Base-by-base conservation (phyloP, 2,329 filamentous ascomycete genomes). In the Blastomyces silverae region DNA sequence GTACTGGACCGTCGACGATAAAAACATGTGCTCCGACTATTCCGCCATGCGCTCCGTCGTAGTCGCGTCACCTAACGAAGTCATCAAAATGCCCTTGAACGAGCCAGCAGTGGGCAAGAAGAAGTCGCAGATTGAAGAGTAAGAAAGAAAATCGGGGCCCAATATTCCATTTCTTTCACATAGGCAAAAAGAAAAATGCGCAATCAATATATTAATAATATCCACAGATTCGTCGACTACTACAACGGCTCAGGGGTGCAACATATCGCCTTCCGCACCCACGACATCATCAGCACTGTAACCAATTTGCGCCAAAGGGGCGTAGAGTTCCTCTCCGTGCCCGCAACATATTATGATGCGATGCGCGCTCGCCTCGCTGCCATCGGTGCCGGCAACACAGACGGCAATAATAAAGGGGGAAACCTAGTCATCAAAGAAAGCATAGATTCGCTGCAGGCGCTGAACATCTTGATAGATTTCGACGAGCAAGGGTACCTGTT, bases 11-110 rank as follows among this genome's bases (percentile, higher is more conserved):
- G 91, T 96, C 66, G 92, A 96, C 77, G 92, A 96, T 81, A 87
- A 85, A 68, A 85, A 91, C 73, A 94, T 96, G 80, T 90, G 87
- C 81, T 94, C 90, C 67, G 91, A 95, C 72, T 96, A 90, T 82
- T 91, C 88, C 0, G 91, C 92, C 11, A 85, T 96, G 69, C 90
- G 87, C 77, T 90, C 86, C 68, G 86, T 96, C 72, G 92, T 96
- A 73, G 93, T 96, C 88, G 86, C 89, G 56, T 90, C 87, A 31
- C 85, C 86, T 64, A 89, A 92, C 79, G 88, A 92, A 68, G 77
- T 88, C 4, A 90, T 96, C 79, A 96, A 96, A 81, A 96, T 96
- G 91, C 92, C 92, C 70, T 93, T 96, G 83, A 96, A 96, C 80
- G 92, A 96, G 80, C 92, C 92, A 0, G 92, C 92, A 0, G 78